Evolutionary conservation across 805 yeast species (phyloP).

Genomic region (Candida maris): DNA sequence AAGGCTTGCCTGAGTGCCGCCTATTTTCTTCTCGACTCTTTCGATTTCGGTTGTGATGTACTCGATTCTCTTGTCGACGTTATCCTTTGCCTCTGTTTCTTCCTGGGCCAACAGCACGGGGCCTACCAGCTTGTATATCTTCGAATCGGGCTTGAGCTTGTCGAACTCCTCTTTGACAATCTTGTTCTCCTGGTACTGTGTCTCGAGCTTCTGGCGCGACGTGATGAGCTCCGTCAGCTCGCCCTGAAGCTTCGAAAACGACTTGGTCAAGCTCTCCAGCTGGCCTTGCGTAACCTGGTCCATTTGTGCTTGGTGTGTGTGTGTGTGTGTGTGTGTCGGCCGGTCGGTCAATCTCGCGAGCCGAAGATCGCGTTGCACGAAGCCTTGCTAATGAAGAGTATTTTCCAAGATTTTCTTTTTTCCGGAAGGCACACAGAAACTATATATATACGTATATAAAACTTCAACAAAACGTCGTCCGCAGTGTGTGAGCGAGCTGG

Average conservation of each 20-base stretch:
- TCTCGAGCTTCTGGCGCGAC: constrained; percentile 83
- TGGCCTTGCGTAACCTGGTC: constrained; percentile 1
- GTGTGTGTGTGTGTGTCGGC: no score
- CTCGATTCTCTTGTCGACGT: constrained; percentile 86
- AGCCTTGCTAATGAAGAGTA: no score
- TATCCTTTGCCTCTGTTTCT: constrained; percentile 70
- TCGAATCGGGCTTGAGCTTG: constrained; percentile 53
- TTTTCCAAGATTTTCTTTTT: no score
- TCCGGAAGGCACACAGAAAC: no score
- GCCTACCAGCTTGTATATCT: constrained; percentile 86
- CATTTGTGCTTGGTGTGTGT: constrained; percentile 1
- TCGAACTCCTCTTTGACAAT: constrained; percentile 84
- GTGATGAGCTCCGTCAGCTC: constrained; percentile 48
- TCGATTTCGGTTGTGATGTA: constrained; percentile 77
- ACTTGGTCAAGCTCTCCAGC: constrained; percentile 24
- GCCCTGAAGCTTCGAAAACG: constrained; percentile 26
- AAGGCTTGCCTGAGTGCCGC: constrained; percentile 48
- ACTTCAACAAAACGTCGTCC: no score
- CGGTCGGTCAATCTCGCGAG: no score
- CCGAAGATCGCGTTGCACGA: no score
- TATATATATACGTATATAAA: no score
- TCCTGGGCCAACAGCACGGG: constrained; percentile 92
- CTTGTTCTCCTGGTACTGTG: constrained; percentile 90
- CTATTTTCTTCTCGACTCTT: constrained; percentile 70
- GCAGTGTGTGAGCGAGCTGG: no score